A percentile compares a stretch with the other conserved stretches of the same genome.
phyloP scores from a whole-genome alignment of 2,329 filamentous ascomycete genomes.

The Rhynchosporium graminicola region DNA sequence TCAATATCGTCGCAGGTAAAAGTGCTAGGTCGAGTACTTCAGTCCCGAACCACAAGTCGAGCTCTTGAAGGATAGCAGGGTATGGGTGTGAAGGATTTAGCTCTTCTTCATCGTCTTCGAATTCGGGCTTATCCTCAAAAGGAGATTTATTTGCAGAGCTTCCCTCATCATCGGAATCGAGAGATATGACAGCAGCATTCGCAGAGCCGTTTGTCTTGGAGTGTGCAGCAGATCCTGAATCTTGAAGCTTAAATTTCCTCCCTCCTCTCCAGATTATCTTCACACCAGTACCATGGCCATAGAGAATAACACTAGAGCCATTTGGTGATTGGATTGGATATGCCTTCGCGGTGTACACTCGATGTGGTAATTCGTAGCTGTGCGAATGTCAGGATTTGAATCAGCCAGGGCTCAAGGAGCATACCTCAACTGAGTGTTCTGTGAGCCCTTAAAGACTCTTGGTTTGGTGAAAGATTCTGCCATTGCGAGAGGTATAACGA shows the following conservation, averaged over 20 bases:
- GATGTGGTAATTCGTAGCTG: conserved; percentile 61
- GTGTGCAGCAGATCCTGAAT: conserved; percentile 36
- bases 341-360: conserved; percentile 59
- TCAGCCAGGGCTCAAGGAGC: background rate
- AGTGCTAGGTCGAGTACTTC: conserved; percentile 58
- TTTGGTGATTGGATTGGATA: conserved; percentile 64
- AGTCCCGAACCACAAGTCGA: conserved; percentile 61
- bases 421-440: conserved; percentile 38
- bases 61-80: conserved; percentile 57
- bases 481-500: conserved; percentile 5
- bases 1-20: conserved; percentile 51
- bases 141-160: conserved; percentile 33
- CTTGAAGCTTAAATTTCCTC: conserved; percentile 55
- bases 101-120: conserved; percentile 54
- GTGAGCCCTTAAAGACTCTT: conserved; percentile 33
- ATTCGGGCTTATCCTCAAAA: conserved; percentile 58
- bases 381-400: conserved; percentile 10
- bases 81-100: conserved; percentile 44
- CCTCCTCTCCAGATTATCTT: conserved; percentile 65
- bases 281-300: conserved; percentile 64
- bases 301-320: conserved; percentile 62
- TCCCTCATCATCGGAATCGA: conserved; percentile 64
- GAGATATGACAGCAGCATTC: conserved; percentile 57
- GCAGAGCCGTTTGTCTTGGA: conserved; percentile 56
- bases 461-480: conserved; percentile 34